These are phyloP conservation scores for Crotalaria pallida DNA, from an alignment of 306 rosid genomes.

Conservation along the genomic window DNA sequence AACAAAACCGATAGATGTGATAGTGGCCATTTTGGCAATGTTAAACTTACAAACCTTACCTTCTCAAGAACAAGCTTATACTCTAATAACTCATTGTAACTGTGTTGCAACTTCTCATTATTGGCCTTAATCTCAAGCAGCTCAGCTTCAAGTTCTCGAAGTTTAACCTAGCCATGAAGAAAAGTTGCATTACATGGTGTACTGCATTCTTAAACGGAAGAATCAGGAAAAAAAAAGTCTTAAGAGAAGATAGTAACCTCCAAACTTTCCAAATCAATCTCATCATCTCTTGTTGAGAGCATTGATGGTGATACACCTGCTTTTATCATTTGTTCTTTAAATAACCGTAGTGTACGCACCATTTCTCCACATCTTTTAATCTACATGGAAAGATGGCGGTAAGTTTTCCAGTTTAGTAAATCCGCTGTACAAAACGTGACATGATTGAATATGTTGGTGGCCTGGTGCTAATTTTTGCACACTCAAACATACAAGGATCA, in stretches of 20 bases:
- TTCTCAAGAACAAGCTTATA: constrained; percentile 73
- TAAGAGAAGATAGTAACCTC: constrained; percentile 49
- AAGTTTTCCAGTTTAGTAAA: background rate
- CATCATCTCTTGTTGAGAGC: constrained; percentile 19
- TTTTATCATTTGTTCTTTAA: constrained; percentile 71
- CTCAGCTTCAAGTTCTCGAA: constrained; percentile 74
- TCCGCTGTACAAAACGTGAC: background rate
- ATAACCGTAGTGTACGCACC: constrained; percentile 66
- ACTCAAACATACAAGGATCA: background rate
- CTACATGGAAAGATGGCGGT: constrained; percentile 31
- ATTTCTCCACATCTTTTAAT: constrained; percentile 79
- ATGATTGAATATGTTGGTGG: background rate
- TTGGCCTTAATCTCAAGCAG: constrained; percentile 62
- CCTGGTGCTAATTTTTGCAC: background rate
- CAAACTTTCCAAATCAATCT: constrained; percentile 54
- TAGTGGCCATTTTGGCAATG: background rate
- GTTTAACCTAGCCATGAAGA: constrained; percentile 51
- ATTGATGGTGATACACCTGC: constrained; percentile 45
- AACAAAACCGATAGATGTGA: background rate
- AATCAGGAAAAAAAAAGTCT: background rate
- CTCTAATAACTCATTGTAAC: constrained; percentile 65
- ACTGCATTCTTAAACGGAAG: background rate
- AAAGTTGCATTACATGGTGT: background rate
- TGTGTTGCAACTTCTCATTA: constrained; percentile 61
- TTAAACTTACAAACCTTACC: constrained; percentile 39